Evolutionary conservation across 1,284 basidiomycete genomes (phyloP), one percentile per base, ranked within the genome.

Genomic region (Apiotrichum laibachii): DNA sequence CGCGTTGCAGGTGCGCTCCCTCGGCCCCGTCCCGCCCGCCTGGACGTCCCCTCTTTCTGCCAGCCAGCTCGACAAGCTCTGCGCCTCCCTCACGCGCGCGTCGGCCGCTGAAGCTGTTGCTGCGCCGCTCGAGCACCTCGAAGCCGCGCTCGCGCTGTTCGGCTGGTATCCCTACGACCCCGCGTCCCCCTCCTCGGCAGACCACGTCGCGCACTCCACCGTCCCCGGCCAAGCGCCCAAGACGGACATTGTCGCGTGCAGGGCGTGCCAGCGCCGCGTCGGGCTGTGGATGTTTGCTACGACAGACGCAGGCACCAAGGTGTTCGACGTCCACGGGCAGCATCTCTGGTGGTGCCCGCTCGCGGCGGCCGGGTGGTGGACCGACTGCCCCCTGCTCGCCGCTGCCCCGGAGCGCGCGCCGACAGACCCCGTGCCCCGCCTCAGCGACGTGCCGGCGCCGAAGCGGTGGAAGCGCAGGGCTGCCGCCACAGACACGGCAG

Each of bases 261-360:
- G 73, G 10, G 35, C 72, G 6, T 76, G 74, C 54, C 54, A 63
- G 18, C 65, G 74, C 15, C 61, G 72, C 26, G 61, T 75, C 4
- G 74, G 74, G 8, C 50, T 74, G 12, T 75, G 73, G 72, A 26
- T 64, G 13, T 72, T 69, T 50, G 31, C 44, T 22, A 50, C 12
- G 43, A 2, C 21, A 12, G 18, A n/a, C 15, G 59, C 16, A 9
- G 45, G 53, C 21, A 39, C 19, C 2, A 55, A 57, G 53, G 48
- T n/a, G 12, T 64, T 75, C n/a, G 68, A 73, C 56, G 35, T 72
- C 31, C 49, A 64, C 1, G 52, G 53, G 12, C 68, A 70, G 50
- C 74, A 76, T 59, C 48, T 68, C 18, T 51, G 22, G 13, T 76
- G 74, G 74, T 76, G 74, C 61, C 73, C 73, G 18, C 56, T 74